Evolutionary conservation across 2,329 filamentous ascomycete genomes (phyloP), one percentile per base, ranked within the genome.

Genomic region (Venturia nashicola): DNA sequence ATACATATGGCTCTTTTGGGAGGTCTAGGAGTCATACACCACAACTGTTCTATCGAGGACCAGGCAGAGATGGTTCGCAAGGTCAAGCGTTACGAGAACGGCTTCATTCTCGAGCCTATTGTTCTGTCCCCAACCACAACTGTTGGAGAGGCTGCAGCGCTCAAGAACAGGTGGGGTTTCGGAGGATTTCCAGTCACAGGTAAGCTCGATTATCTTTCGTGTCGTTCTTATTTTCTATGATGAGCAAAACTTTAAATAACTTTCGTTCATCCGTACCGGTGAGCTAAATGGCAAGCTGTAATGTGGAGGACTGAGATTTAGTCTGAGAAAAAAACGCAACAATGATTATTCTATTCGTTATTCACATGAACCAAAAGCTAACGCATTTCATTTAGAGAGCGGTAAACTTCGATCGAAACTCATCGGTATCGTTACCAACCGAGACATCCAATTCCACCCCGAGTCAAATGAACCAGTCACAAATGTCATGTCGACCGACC

Each of bases 211-310:
- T 66, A 65, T 67, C 67, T 46, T 65, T 63, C 65, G 66, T 34
- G 55, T 64, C 46, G 18, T 23, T 65, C 62, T 59, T 62, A 64
- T 74, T 79, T 78, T 70, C 74, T 77, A 81, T 91, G 90, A 96
- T 96, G 94, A 85, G 75, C 77, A 81, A 82, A 78, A 80, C 82
- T 72, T 75, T 57, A 80, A 85, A 89, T 97, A 97, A 97, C 94
- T 99, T 99, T 99, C 94, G 94, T 99, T 99, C 94, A 93, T 93
- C 94, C 91, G 90, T 83, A 95, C 87, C 85, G 88, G 89, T 87
- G 20, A 32, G 59, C 59, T 43, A 60, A 48, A 62, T 51, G 42
- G 40, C 83, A 83, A 80, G 86, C 83, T 84, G 89, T 90, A 83
- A 81, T 96, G 91, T 84, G 90, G 91, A 96, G 78, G 51, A 57